Conservation (phyloP, 495 filamentous ascomycete species). For the Pyrenopolyporus hunteri region DNA sequence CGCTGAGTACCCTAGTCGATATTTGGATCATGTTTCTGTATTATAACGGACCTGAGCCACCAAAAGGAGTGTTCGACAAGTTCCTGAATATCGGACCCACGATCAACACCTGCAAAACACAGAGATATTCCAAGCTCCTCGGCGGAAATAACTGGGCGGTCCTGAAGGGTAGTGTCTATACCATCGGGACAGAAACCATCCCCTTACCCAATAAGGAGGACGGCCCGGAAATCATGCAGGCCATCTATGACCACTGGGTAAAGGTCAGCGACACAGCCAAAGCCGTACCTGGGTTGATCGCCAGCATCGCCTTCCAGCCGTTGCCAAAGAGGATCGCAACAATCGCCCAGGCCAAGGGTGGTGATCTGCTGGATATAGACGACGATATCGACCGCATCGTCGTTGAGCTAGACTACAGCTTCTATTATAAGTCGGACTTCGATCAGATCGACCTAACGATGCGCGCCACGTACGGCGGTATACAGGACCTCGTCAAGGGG, state of each 20-base stretch:
- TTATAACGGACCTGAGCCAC: conserved; percentile 64
- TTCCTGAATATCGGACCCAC: conserved; percentile 59
- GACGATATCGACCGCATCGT: conserved; percentile 60
- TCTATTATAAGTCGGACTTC: conserved; percentile 51
- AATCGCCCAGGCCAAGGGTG: conserved; percentile 55
- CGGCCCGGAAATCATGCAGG: conserved; percentile 50
- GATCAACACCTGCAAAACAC: conserved; percentile 57
- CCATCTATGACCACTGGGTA: conserved; percentile 60
- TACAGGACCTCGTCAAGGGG: conserved; percentile 48
- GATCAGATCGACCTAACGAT: conserved; percentile 57
- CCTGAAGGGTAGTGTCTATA: conserved; percentile 54
- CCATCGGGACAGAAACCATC: conserved; percentile 63
- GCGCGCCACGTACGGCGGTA: conserved; percentile 49
- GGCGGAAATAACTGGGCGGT: conserved; percentile 49
- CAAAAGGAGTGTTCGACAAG: conserved; percentile 59
- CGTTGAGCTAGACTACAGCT: conserved; percentile 63
- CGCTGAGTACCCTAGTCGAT: conserved; percentile 50
- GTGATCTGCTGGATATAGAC: conserved; percentile 60
- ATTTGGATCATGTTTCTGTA: conserved; percentile 68
- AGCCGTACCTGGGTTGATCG: conserved; percentile 55
- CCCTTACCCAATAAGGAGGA: conserved; percentile 52
- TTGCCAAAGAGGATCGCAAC: conserved; percentile 57
- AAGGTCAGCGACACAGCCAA: conserved; percentile 49
- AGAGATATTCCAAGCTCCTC: conserved; percentile 59
- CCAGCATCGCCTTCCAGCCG: conserved; percentile 63